Conservation (phyloP, 352 stramenopile species). For the Phytophthora chlamydospora region DNA sequence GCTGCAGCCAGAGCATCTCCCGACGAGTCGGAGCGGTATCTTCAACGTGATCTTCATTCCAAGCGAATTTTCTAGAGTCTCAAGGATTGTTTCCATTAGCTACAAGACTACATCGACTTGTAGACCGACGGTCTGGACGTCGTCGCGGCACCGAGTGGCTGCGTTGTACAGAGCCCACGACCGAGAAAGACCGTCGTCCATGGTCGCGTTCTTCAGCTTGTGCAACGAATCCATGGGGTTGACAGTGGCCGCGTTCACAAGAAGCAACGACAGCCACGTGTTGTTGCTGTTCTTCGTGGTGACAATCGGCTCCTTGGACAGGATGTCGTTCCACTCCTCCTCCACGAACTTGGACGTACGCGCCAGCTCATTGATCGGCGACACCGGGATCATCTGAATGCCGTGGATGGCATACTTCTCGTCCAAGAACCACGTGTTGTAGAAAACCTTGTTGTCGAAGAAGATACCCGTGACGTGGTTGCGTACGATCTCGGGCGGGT, state of each 20-base stretch:
- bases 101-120: neutral
- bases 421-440: slow-evolving; percentile 65
- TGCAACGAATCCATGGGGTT: slow-evolving; percentile 54
- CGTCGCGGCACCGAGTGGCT: slow-evolving; percentile 42
- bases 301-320: slow-evolving; percentile 67
- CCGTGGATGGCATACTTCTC: slow-evolving; percentile 66
- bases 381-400: slow-evolving; percentile 75
- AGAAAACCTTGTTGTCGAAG: slow-evolving; percentile 65
- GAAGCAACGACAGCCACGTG: slow-evolving; percentile 72
- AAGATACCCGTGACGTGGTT: slow-evolving; percentile 75
- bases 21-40: too few species aligned
- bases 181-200: slow-evolving; percentile 71
- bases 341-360: slow-evolving; percentile 58
- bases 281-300: slow-evolving; percentile 39
- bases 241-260: slow-evolving; percentile 70
- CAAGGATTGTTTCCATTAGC: too few species aligned
- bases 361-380: slow-evolving; percentile 64
- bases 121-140: slow-evolving; percentile 9
- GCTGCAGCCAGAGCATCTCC: too few species aligned
- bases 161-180: slow-evolving; percentile 80
- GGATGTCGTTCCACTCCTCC: slow-evolving; percentile 67
- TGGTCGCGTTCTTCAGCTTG: slow-evolving; percentile 52
- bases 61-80: too few species aligned
- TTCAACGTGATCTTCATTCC: too few species aligned
- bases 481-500: slow-evolving; percentile 55